phyloP scores from a whole-genome alignment of 1,139 yeast genomes.

The Casaregolazyma suthepensis region DNA sequence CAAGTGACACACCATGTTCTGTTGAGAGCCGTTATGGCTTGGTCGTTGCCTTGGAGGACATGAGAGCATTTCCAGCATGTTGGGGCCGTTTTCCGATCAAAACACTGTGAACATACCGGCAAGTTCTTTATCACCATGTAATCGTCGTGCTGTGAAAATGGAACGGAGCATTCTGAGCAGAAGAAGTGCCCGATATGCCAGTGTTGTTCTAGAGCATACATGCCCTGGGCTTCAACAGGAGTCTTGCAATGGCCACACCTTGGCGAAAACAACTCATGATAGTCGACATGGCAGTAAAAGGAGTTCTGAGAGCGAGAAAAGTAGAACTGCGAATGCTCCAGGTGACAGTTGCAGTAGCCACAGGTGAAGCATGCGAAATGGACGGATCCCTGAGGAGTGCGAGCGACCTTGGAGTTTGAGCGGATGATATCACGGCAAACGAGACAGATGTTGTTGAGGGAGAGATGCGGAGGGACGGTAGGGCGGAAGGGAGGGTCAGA shows the following conservation, averaged over 20 bases:
- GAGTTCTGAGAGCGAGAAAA: constrained; percentile 16
- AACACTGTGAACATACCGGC: constrained; percentile 29
- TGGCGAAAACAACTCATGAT: constrained; percentile 30
- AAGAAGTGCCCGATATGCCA: constrained; percentile 34
- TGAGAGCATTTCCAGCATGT: constrained; percentile 33
- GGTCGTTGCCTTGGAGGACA: constrained; percentile 21
- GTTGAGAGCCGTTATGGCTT: constrained; percentile 30
- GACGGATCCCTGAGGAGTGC: constrained; percentile 24
- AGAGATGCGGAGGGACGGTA: neutral
- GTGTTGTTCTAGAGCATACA: constrained; percentile 28
- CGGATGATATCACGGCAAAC: constrained; percentile 20
- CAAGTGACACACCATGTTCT: constrained; percentile 31
- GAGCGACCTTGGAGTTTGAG: constrained; percentile 21
- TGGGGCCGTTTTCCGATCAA: constrained; percentile 24
- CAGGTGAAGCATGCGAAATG: constrained; percentile 32
- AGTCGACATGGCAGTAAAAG: constrained; percentile 33
- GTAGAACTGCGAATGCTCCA: constrained; percentile 32
- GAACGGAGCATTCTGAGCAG: constrained; percentile 31
- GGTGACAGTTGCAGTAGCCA: constrained; percentile 25
- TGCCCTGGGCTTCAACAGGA: constrained; percentile 30
- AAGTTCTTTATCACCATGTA: constrained; percentile 25
- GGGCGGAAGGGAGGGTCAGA: neutral
- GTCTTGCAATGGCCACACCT: constrained; percentile 30
- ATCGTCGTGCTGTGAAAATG: constrained; percentile 21
- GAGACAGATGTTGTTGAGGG: constrained; percentile 13